Conservation (phyloP, 139 green algal genomes). For the Chlamydomonas sphaeroides region DNA sequence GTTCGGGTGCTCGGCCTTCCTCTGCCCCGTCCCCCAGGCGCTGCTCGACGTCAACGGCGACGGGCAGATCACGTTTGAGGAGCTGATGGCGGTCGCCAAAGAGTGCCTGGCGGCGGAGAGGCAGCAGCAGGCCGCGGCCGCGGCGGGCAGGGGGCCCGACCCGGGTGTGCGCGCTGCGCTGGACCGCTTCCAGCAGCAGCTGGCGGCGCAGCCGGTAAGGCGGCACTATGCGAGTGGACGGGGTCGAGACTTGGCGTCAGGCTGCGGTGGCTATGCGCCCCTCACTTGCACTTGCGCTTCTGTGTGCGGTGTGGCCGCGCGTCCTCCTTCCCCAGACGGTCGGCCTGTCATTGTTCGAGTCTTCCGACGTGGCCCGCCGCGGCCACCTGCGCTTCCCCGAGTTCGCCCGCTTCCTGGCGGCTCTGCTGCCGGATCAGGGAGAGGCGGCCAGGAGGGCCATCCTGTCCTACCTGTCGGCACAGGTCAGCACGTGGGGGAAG, state of each 20-base stretch:
- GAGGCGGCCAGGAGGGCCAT: slow-evolving; percentile 7
- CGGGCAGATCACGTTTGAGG: slow-evolving; percentile 43
- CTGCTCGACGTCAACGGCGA: slow-evolving; percentile 58
- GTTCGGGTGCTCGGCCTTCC: too few species aligned
- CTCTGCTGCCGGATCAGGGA: slow-evolving; percentile 12
- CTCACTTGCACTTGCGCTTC: background rate
- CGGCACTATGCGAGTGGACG: too few species aligned
- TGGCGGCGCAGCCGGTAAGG: slow-evolving; percentile 30
- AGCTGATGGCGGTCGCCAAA: slow-evolving; percentile 51
- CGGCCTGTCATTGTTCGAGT: slow-evolving; percentile 16
- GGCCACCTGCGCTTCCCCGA: slow-evolving; percentile 7
- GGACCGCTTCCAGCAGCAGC: slow-evolving; percentile 38
- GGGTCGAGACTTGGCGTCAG: too few species aligned
- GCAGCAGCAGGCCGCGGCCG: background rate
- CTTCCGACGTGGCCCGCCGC: background rate
- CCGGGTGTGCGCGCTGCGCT: background rate
- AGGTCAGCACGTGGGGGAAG: too few species aligned
- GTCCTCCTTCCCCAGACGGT: background rate
- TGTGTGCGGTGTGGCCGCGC: background rate
- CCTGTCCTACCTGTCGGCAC: slow-evolving; percentile 37
- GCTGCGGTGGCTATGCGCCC: too few species aligned
- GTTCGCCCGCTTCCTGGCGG: slow-evolving; percentile 31
- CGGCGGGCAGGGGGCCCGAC: background rate
- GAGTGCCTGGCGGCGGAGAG: slow-evolving; percentile 45
- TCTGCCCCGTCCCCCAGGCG: slow-evolving; percentile 29